phyloP scores from a whole-genome alignment of 768 basidiomycete species.

The Boletus rubescentipes region DNA sequence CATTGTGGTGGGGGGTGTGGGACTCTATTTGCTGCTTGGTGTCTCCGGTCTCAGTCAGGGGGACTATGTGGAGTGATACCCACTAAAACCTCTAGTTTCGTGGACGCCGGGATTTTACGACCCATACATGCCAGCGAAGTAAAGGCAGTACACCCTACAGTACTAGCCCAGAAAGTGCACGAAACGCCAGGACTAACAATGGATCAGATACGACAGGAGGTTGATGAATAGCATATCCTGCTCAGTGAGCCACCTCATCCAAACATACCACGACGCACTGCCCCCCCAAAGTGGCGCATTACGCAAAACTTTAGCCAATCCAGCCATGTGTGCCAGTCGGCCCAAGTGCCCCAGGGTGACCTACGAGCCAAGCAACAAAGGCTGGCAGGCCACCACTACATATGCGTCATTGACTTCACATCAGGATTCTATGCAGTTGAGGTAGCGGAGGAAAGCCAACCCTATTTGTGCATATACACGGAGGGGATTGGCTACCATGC shows the following conservation, averaged over 20 bases:
- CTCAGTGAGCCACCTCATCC: not conserved
- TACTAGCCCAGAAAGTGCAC: not conserved
- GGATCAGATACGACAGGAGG: not conserved
- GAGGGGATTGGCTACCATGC: conserved; percentile 38
- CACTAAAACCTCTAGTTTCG: too few species aligned
- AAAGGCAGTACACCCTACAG: not conserved
- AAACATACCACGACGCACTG: too few species aligned
- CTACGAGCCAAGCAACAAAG: conserved; percentile 39
- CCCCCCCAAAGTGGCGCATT: not conserved
- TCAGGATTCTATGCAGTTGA: conserved; percentile 25
- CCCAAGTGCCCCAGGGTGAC: conserved; percentile 37
- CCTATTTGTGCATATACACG: conserved; percentile 37
- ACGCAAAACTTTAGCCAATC: conserved; percentile 2
- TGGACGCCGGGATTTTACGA: not conserved
- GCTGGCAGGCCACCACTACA: conserved; percentile 22
- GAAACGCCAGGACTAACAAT: not conserved
- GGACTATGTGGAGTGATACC: too few species aligned
- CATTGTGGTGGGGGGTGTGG: too few species aligned
- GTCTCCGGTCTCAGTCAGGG: too few species aligned
- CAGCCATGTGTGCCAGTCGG: conserved; percentile 31
- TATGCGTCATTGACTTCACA: conserved; percentile 23
- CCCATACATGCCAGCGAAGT: not conserved
- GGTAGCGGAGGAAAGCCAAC: conserved; percentile 17
- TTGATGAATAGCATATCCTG: not conserved
- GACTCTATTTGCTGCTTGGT: too few species aligned